A percentile compares a stretch with the other conserved stretches of the same genome.
phyloP scores from a whole-genome alignment of 495 filamentous ascomycete species.

The Penicillium psychrofluorescens region DNA sequence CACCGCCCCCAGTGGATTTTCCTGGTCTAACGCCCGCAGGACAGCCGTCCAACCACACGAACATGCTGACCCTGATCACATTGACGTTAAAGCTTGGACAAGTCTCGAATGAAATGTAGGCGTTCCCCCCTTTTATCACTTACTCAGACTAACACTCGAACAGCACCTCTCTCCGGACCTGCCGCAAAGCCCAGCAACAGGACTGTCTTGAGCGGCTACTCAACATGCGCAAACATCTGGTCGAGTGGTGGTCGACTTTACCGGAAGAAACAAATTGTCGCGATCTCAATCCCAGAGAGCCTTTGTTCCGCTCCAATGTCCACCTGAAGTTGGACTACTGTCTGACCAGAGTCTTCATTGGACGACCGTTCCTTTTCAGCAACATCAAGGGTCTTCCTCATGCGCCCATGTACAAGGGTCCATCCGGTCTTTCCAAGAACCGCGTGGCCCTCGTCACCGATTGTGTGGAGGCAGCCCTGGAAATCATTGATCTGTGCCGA shows the following conservation, averaged over 20 bases:
- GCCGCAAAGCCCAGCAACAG: slow-evolving; percentile 33
- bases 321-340: slow-evolving; percentile 45
- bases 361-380: slow-evolving; percentile 43
- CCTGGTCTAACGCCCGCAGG: slow-evolving; percentile 27
- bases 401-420: slow-evolving; percentile 20
- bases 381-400: slow-evolving; percentile 28
- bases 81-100: slow-evolving; percentile 39
- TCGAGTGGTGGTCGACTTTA: slow-evolving; percentile 44
- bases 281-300: slow-evolving; percentile 30
- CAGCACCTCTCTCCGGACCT: slow-evolving; percentile 25
- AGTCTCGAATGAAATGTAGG: slow-evolving; percentile 39
- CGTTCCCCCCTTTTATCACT: neutral
- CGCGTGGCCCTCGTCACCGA: slow-evolving; percentile 38
- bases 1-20: slow-evolving; percentile 37
- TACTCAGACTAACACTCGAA: slow-evolving; percentile 2
- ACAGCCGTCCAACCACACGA: slow-evolving; percentile 36
- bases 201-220: slow-evolving; percentile 38
- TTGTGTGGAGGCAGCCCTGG: slow-evolving; percentile 42
- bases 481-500: slow-evolving; percentile 41
- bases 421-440: slow-evolving; percentile 31
- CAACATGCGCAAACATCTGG: slow-evolving; percentile 31
- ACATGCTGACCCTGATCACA: slow-evolving; percentile 39
- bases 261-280: slow-evolving; percentile 40
- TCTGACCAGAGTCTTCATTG: slow-evolving; percentile 40
- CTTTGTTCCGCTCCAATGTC: slow-evolving; percentile 39